phyloP scores from a whole-genome alignment of 2,329 filamentous ascomycete genomes.

The Drechslerella dactyloides region DNA sequence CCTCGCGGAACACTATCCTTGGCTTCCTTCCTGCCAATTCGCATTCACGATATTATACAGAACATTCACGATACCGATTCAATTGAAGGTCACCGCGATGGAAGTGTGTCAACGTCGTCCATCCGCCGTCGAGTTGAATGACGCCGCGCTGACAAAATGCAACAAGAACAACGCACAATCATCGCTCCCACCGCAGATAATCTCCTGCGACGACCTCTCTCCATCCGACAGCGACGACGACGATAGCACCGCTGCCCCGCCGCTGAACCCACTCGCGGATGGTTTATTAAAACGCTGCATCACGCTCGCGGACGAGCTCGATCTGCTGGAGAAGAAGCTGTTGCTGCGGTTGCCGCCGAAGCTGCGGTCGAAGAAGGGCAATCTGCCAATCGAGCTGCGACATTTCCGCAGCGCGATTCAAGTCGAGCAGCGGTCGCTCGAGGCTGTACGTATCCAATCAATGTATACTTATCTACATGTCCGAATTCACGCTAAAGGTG shows the following conservation, averaged over 20 bases:
- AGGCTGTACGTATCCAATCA: constrained; percentile 57
- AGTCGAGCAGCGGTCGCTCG: constrained; percentile 62
- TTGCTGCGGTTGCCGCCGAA: constrained; percentile 35
- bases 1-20: not conserved
- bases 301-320: constrained; percentile 53
- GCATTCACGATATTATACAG: too few species aligned
- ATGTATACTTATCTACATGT: constrained; percentile 26
- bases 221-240: constrained; percentile 12
- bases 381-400: constrained; percentile 62
- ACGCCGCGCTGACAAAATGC: constrained; percentile 16
- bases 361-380: constrained; percentile 57
- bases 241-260: not conserved
- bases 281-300: constrained; percentile 56
- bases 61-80: too few species aligned
- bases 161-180: constrained; percentile 29
- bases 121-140: not conserved
- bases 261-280: constrained; percentile 53
- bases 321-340: constrained; percentile 52
- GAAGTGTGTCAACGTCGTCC: constrained; percentile 23
- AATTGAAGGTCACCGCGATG: too few species aligned
- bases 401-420: constrained; percentile 62
- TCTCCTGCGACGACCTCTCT: constrained; percentile 28
- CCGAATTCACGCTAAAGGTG: constrained; percentile 49
- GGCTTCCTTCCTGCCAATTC: too few species aligned
- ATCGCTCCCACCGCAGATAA: constrained; percentile 2